phyloP scores from a whole-genome alignment of 345 rosid species.

The Erucastrum elatum region DNA sequence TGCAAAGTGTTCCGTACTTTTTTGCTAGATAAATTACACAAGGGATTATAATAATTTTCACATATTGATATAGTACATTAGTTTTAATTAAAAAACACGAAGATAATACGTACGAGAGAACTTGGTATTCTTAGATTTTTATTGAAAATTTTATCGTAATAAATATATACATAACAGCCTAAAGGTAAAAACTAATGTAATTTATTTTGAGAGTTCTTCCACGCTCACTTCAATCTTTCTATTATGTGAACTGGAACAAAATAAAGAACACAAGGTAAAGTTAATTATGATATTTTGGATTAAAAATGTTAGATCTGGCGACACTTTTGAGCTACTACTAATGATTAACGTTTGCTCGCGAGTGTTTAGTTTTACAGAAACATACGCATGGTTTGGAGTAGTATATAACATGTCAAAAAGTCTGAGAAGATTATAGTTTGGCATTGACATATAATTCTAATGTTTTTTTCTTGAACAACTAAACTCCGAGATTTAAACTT shows the following conservation, averaged over 20 bases:
- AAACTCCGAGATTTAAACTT: no score
- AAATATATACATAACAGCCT: not conserved
- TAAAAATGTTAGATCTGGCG: not conserved
- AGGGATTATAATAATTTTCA: not conserved
- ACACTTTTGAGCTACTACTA: not conserved
- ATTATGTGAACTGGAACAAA: not conserved
- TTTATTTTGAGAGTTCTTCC: not conserved
- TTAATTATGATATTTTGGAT: not conserved
- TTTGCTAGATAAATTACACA: not conserved
- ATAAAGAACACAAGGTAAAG: not conserved
- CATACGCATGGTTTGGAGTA: not conserved
- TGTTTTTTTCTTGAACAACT: no score
- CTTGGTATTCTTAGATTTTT: not conserved
- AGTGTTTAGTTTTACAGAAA: not conserved
- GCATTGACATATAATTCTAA: not conserved
- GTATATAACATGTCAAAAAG: not conserved
- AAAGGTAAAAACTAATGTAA: not conserved
- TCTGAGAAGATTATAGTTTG: not conserved
- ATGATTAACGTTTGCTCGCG: not conserved
- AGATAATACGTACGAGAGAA: not conserved
- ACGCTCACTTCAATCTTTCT: not conserved
- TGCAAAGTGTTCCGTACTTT: not conserved
- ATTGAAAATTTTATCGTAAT: not conserved
- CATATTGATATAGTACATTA: not conserved
- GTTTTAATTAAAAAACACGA: not conserved